Evolutionary conservation across 2,329 filamentous ascomycete genomes (phyloP).

Genomic region (Penicillium sclerotiorum): DNA sequence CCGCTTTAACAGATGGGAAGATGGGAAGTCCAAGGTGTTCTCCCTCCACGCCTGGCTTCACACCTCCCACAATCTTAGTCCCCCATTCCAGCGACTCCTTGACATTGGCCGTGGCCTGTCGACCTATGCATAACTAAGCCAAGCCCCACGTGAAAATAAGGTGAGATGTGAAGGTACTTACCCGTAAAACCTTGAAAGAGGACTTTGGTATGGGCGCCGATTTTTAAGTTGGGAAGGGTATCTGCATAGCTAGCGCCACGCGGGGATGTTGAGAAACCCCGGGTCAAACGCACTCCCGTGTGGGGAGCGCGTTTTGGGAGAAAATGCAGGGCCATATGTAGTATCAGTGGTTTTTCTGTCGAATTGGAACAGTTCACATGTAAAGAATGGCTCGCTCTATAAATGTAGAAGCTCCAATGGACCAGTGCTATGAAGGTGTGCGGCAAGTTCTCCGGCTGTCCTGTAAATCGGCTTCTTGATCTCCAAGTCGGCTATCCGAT

Average conservation of each 20-base stretch:
- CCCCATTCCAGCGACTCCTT: conserved; percentile 76
- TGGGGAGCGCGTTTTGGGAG: conserved; percentile 25
- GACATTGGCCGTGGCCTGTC: conserved; percentile 69
- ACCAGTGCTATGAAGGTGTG: too few relatives aligned
- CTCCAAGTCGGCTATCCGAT: conserved; percentile 15
- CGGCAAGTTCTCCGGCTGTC: too few relatives aligned
- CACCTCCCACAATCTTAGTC: conserved; percentile 77
- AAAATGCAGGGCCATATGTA: conserved; percentile 19
- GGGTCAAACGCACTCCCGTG: conserved; percentile 10
- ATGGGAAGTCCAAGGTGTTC: conserved; percentile 75
- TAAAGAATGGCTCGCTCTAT: too few relatives aligned
- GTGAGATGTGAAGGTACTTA: conserved; percentile 18
- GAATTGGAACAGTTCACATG: too few relatives aligned
- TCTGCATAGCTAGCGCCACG: conserved; percentile 53
- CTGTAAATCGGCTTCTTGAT: neutral
- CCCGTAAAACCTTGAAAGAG: conserved; percentile 74
- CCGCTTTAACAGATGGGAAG: conserved; percentile 66
- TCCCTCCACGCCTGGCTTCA: conserved; percentile 69
- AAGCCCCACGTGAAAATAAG: conserved; percentile 3
- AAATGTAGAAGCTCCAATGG: neutral
- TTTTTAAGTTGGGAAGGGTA: conserved; percentile 67
- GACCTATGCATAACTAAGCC: conserved; percentile 27
- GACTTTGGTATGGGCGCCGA: conserved; percentile 67
- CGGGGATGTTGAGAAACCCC: conserved; percentile 37
- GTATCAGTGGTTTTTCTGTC: neutral